A percentile compares a stretch with the other conserved stretches of the same genome.
Evolutionary conservation across 176 grass and related monocot species (phyloP).

Genomic region (Puya raimondii): DNA sequence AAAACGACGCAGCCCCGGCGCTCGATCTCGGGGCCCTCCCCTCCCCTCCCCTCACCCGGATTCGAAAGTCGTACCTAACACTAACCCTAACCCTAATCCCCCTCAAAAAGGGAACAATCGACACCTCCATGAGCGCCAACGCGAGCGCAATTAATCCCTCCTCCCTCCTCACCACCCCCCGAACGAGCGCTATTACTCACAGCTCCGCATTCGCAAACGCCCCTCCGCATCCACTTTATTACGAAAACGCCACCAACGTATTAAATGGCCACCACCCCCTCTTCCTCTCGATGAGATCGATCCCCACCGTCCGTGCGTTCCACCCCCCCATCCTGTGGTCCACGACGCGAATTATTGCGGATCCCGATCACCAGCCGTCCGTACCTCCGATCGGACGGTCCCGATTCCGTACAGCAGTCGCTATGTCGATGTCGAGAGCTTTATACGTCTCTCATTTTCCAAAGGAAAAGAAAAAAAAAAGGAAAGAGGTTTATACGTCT

Average conservation of each 20-base stretch:
- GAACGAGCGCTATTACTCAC: conserved; percentile 1
- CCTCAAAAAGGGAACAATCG: background rate
- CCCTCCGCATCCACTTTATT: conserved; percentile 3
- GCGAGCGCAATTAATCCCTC: conserved; percentile 3
- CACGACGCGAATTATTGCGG: too few species aligned
- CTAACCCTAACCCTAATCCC: conserved; percentile 1
- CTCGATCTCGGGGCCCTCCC: background rate
- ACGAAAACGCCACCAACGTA: conserved; percentile 10
- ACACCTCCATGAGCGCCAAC: conserved; percentile 14
- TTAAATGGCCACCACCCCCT: background rate
- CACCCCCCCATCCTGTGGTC: background rate
- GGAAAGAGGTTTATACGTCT: background rate
- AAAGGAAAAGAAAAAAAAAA: too few species aligned
- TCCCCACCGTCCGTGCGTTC: background rate
- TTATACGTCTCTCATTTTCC: too few species aligned
- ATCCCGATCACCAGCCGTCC: too few species aligned
- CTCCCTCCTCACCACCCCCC: background rate
- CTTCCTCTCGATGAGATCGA: background rate
- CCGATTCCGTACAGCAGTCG: too few species aligned
- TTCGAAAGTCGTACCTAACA: background rate
- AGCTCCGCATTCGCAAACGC: background rate
- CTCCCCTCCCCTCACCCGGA: too few species aligned
- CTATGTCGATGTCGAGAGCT: too few species aligned
- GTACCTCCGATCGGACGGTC: too few species aligned
- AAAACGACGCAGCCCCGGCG: background rate